These are phyloP conservation scores for Salix purpurea DNA, from an alignment of 345 rosid species.

Conservation along the genomic window DNA sequence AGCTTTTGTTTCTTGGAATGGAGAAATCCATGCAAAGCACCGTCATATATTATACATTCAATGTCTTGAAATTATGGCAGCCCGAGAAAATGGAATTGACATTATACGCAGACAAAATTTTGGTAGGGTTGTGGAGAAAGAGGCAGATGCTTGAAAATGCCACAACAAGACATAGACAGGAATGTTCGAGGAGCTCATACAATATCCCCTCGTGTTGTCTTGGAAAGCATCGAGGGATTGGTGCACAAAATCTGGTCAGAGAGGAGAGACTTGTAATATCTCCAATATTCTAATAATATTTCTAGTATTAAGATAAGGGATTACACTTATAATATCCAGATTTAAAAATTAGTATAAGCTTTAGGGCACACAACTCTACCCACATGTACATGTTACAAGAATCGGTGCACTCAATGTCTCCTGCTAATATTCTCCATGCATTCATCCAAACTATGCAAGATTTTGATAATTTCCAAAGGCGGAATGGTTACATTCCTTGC, in stretches of 20 bases:
- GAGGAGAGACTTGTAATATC: not conserved
- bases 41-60: not conserved
- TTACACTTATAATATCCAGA: too few relatives aligned
- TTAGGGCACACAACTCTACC: too few relatives aligned
- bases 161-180: slow-evolving; percentile 20
- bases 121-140: slow-evolving; percentile 10
- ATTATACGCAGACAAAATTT: not conserved
- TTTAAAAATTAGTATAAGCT: too few relatives aligned
- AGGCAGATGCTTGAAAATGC: slow-evolving; percentile 17
- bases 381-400: not conserved
- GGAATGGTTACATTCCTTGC: not conserved
- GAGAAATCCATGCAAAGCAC: not conserved
- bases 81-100: not conserved
- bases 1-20: not conserved
- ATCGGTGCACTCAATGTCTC: slow-evolving; percentile 13
- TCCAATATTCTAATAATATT: too few relatives aligned
- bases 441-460: slow-evolving; percentile 5
- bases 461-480: slow-evolving; percentile 5
- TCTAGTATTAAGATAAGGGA: too few relatives aligned
- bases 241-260: not conserved
- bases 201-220: slow-evolving; percentile 18
- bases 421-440: slow-evolving; percentile 8
- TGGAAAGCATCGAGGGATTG: slow-evolving; percentile 3
- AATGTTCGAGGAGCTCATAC: slow-evolving; percentile 3
- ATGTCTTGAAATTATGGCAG: not conserved